These are phyloP conservation scores for Podospora pseudocomata DNA, from an alignment of 495 filamentous ascomycete species.

Conservation along the genomic window DNA sequence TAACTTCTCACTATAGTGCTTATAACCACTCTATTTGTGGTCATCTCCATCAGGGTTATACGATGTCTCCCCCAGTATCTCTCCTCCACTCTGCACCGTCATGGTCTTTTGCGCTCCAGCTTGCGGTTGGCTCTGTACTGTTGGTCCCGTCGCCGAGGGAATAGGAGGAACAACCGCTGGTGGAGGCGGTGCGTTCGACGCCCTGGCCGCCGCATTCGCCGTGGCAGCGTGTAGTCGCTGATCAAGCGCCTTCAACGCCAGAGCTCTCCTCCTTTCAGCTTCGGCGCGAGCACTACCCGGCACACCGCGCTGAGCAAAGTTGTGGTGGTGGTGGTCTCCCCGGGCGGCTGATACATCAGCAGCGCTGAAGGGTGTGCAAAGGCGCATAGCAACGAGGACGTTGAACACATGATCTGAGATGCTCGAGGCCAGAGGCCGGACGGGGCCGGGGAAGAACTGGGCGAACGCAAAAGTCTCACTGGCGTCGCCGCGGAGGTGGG, in stretches of 20 bases:
- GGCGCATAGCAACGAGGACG: slow-evolving; percentile 63
- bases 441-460: slow-evolving; percentile 87
- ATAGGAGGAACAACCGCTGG: slow-evolving; percentile 40
- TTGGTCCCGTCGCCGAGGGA: slow-evolving; percentile 42
- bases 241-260: slow-evolving; percentile 88
- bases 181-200: slow-evolving; percentile 34
- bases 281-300: slow-evolving; percentile 79
- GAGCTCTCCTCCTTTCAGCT: slow-evolving; percentile 80
- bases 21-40: not conserved
- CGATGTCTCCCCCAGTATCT: slow-evolving; percentile 63
- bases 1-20: not conserved
- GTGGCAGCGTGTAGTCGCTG: slow-evolving; percentile 84
- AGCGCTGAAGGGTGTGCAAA: slow-evolving; percentile 83
- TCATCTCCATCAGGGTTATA: slow-evolving; percentile 63
- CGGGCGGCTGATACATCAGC: slow-evolving; percentile 75
- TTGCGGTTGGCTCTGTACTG: slow-evolving; percentile 48
- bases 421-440: slow-evolving; percentile 71
- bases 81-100: slow-evolving; percentile 27
- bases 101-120: slow-evolving; percentile 46
- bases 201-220: slow-evolving; percentile 42
- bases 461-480: slow-evolving; percentile 94
- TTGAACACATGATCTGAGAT: slow-evolving; percentile 72
- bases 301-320: slow-evolving; percentile 51
- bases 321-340: slow-evolving; percentile 37
- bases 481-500: slow-evolving; percentile 73